Evolutionary conservation across 106 monocot species (phyloP), one percentile per base, ranked within the genome.

Genomic region (Gastrodia elata): DNA sequence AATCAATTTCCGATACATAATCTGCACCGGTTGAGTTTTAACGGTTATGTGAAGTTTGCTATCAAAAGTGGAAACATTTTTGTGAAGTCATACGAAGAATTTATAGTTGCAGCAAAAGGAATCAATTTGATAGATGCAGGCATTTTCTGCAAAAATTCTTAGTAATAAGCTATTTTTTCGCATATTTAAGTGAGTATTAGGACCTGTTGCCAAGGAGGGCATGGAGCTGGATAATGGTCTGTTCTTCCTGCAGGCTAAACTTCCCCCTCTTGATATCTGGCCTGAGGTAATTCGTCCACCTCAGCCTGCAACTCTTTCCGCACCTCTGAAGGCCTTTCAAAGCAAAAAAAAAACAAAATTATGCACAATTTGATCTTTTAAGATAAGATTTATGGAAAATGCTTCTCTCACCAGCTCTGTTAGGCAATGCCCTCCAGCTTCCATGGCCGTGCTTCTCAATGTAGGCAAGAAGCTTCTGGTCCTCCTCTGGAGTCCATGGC

Each of bases 401-500:
- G n/a, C n/a, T n/a, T n/a, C n/a, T 10, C 69, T 76, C 68, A 76
- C 76, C 76, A 39, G 76, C 76, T 56, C 70, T 69, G 36, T 48
- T 34, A 70, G 76, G 76, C 33, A 76, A 56, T 39, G 68, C 68
- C 30, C 76, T 44, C 76, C 76, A 76, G 48, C 76, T 69, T 35
- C 76, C 76, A 56, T 76, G 76, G 38, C 76, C 76, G 39, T 76
- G 22, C 39, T 69, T 68, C 69, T 76, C 76, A 28, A 76, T 76
- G 76, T 76, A 76, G 0, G 76, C 76, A 4, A 76, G 76, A 0
- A 76, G 76, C 69, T 69, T 76, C 68, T 76, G 76, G 65, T 76
- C 76, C 38, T 76, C 76, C 68, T 76, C 76, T 65, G 38, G 69
- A 16, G 69, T 70, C 76, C 76, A 76, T 35, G 76, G 76, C 26